A percentile compares a stretch with the other conserved stretches of the same genome.
phyloP scores from a whole-genome alignment of 2,329 filamentous ascomycete genomes.

The Aspergillus sergii region DNA sequence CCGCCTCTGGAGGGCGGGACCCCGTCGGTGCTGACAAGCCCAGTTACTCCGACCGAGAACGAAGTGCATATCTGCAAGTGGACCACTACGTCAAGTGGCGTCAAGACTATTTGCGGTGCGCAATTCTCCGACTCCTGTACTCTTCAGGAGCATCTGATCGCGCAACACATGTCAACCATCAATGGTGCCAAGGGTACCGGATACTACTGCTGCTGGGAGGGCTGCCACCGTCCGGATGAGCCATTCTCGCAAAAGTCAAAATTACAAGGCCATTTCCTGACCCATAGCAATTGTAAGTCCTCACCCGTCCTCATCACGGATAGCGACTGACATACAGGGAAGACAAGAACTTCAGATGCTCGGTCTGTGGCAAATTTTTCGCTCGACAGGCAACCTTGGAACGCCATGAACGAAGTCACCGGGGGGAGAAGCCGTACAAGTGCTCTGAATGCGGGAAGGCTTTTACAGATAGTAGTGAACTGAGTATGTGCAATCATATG shows the following conservation, averaged over 20 bases:
- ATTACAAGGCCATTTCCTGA: slow-evolving; percentile 47
- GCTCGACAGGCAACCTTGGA: slow-evolving; percentile 48
- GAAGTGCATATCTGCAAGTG: slow-evolving; percentile 45
- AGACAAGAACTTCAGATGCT: slow-evolving; percentile 48
- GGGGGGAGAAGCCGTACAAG: slow-evolving; percentile 47
- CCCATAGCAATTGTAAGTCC: slow-evolving; percentile 47
- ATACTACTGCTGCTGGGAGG: slow-evolving; percentile 49
- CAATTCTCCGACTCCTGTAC: slow-evolving; percentile 38
- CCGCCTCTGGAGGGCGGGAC: slow-evolving; percentile 37
- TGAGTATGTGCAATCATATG: slow-evolving; percentile 35
- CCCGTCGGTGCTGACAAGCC: slow-evolving; percentile 41
- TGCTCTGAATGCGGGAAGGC: slow-evolving; percentile 45
- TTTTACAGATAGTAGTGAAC: slow-evolving; percentile 49
- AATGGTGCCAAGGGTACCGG: slow-evolving; percentile 43
- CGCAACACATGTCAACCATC: slow-evolving; percentile 40
- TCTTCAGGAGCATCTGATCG: slow-evolving; percentile 44
- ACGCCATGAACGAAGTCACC: slow-evolving; percentile 47
- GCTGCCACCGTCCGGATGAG: slow-evolving; percentile 45
- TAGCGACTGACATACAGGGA: slow-evolving; percentile 8
- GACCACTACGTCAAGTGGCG: slow-evolving; percentile 29
- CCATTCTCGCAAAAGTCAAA: slow-evolving; percentile 51
- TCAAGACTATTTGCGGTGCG: slow-evolving; percentile 37
- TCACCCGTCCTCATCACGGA: not conserved
- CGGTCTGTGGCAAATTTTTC: slow-evolving; percentile 45
- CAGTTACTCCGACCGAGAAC: slow-evolving; percentile 33